Evolutionary conservation across 768 basidiomycete species (phyloP).

Genomic region (Pseudohyphozyma bogoriensis): DNA sequence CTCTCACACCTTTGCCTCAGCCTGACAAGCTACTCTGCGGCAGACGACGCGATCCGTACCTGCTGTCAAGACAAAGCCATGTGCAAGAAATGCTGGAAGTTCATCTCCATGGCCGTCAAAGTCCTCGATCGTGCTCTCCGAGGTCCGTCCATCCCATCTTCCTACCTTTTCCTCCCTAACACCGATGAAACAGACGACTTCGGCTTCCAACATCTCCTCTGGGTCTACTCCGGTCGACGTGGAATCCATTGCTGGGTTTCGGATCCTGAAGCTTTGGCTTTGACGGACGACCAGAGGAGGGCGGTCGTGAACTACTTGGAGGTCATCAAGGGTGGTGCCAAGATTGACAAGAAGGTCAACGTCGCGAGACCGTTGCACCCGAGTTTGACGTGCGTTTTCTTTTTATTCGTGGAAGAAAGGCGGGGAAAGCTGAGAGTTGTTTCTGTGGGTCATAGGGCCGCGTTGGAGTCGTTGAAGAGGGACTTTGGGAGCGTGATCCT

Average conservation of each 20-base stretch:
- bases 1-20: background rate
- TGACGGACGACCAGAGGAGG: slow-evolving; percentile 83
- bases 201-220: slow-evolving; percentile 78
- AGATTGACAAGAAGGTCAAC: slow-evolving; percentile 71
- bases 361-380: slow-evolving; percentile 60
- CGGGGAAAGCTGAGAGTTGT: background rate
- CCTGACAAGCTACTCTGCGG: no score
- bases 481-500: slow-evolving; percentile 62
- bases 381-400: slow-evolving; percentile 52
- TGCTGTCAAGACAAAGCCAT: slow-evolving; percentile 88
- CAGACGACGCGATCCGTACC: slow-evolving; percentile 75
- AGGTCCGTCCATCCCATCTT: slow-evolving; percentile 34
- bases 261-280: slow-evolving; percentile 71
- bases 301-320: slow-evolving; percentile 79
- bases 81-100: slow-evolving; percentile 87
- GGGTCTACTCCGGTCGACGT: slow-evolving; percentile 97
- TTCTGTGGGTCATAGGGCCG: background rate
- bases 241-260: slow-evolving; percentile 98
- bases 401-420: no score
- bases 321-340: slow-evolving; percentile 68
- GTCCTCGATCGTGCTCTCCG: slow-evolving; percentile 69
- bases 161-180: background rate
- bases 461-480: slow-evolving; percentile 38
- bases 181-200: slow-evolving; percentile 54
- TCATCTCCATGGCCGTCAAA: slow-evolving; percentile 82